Percentiles rank a stretch among this genome's conserved stretches.
phyloP scores from a whole-genome alignment of 75 land plant genomes.

The Pinus albicaulis region DNA sequence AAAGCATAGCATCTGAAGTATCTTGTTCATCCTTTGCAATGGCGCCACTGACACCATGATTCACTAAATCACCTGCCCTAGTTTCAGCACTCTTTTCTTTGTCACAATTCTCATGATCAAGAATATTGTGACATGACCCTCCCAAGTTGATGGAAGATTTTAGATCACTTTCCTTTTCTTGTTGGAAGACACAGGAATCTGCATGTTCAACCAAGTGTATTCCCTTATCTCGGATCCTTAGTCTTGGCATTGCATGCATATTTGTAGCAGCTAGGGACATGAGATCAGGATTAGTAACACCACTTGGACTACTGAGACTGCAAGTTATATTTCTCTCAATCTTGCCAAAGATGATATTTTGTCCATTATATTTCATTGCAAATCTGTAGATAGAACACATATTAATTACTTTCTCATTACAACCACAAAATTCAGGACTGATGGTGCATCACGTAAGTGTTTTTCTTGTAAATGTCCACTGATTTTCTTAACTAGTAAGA shows the following conservation, averaged over 20 bases:
- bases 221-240: conserved; percentile 10
- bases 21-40: neutral
- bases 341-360: conserved; percentile 2
- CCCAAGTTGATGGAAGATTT: neutral
- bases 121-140: too few species aligned
- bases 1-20: neutral
- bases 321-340: conserved; percentile 4
- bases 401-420: neutral
- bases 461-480: neutral
- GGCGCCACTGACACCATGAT: neutral
- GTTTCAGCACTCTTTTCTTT: neutral
- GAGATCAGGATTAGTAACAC: neutral
- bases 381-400: neutral
- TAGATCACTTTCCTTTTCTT: neutral
- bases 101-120: neutral
- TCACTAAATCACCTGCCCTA: neutral
- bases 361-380: neutral
- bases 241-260: neutral
- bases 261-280: neutral
- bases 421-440: neutral
- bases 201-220: neutral
- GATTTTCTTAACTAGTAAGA: neutral
- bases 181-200: neutral
- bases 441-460: neutral
- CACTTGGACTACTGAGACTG: neutral